A percentile compares a stretch with the other conserved stretches of the same genome.
Conservation (phyloP, 2,329 filamentous ascomycete species). For the Didymella segeticola region DNA sequence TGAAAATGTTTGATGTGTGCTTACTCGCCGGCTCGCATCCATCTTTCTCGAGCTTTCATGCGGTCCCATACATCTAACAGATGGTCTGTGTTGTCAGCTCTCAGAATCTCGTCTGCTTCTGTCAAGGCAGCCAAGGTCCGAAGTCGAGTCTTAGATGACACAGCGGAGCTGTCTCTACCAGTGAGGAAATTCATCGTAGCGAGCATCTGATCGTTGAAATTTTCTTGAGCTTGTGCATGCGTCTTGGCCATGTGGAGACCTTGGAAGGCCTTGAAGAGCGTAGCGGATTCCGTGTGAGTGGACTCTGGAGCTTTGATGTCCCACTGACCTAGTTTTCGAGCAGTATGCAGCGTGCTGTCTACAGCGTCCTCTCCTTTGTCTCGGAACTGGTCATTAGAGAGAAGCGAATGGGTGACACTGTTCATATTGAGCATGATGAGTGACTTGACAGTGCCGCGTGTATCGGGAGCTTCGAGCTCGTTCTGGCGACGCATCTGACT, state of each 20-base stretch:
- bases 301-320: conserved; percentile 77
- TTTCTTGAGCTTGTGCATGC: conserved; percentile 59
- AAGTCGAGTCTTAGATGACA: conserved; percentile 34
- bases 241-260: conserved; percentile 73
- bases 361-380: conserved; percentile 65
- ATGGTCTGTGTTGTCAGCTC: conserved; percentile 64
- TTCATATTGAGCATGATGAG: conserved; percentile 82
- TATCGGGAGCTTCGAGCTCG: conserved; percentile 64
- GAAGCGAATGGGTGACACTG: conserved; percentile 81
- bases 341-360: conserved; percentile 78
- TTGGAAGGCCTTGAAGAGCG: conserved; percentile 82
- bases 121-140: conserved; percentile 71
- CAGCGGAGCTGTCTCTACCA: conserved; percentile 33
- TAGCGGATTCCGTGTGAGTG: conserved; percentile 68
- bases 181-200: conserved; percentile 51
- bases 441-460: conserved; percentile 74
- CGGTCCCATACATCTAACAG: conserved; percentile 67
- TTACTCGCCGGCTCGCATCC: conserved; percentile 85
- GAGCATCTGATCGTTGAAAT: conserved; percentile 68
- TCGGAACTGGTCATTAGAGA: conserved; percentile 70
- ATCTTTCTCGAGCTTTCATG: conserved; percentile 71
- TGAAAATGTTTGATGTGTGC: conserved; percentile 35
- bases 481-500: conserved; percentile 74
- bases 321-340: conserved; percentile 87
- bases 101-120: conserved; percentile 80